A percentile compares a stretch with the other conserved stretches of the same genome.
phyloP scores from a whole-genome alignment of 148 eudicot species.

The Pharnaceum exiguum region DNA sequence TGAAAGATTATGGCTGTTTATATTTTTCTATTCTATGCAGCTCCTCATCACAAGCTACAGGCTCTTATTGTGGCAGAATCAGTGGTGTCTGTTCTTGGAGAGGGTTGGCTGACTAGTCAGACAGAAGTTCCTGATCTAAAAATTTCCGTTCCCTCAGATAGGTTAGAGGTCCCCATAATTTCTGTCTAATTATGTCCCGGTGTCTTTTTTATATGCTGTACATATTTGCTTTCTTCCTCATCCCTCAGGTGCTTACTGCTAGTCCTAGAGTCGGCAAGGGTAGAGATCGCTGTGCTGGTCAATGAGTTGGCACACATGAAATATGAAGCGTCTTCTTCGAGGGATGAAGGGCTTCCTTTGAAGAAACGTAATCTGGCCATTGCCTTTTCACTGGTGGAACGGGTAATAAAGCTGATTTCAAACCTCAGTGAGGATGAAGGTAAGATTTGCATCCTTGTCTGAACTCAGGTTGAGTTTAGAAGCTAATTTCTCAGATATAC shows the following conservation, averaged over 20 bases:
- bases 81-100: slow-evolving; percentile 58
- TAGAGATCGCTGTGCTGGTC: slow-evolving; percentile 83
- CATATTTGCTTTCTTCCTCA: slow-evolving; percentile 11
- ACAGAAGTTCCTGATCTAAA: slow-evolving; percentile 35
- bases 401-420: slow-evolving; percentile 67
- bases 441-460: slow-evolving; percentile 14
- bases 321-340: slow-evolving; percentile 63
- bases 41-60: slow-evolving; percentile 68
- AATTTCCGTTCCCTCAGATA: slow-evolving; percentile 53
- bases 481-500: no score
- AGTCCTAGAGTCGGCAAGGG: slow-evolving; percentile 84
- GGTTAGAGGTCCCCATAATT: slow-evolving; percentile 26
- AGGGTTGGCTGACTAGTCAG: slow-evolving; percentile 65
- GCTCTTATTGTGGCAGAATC: slow-evolving; percentile 81
- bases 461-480: background rate
- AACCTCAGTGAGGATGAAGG: slow-evolving; percentile 63
- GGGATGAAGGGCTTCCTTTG: slow-evolving; percentile 34
- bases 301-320: slow-evolving; percentile 80
- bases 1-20: background rate
- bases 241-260: slow-evolving; percentile 72
- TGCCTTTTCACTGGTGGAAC: slow-evolving; percentile 79
- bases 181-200: background rate
- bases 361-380: slow-evolving; percentile 59
- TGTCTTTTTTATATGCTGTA: background rate
- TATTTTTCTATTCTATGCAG: slow-evolving; percentile 33